Conservation (phyloP, 768 basidiomycete genomes). For the Amanita brunnescens region DNA sequence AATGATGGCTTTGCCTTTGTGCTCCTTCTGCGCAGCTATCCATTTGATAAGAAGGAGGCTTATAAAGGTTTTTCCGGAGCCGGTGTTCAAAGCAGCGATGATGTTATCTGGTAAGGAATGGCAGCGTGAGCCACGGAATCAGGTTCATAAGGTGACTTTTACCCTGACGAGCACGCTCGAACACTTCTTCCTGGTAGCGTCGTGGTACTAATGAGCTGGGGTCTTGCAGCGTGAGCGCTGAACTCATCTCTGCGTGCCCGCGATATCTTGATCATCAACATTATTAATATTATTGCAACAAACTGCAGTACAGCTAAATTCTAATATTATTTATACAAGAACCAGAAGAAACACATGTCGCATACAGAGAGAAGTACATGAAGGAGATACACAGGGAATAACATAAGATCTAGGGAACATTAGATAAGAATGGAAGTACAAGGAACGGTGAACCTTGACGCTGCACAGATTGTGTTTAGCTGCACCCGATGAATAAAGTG, state of each 20-base stretch:
- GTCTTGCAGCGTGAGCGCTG: neutral
- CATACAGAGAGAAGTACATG: neutral
- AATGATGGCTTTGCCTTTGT: constrained; percentile 52
- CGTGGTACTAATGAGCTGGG: constrained; percentile 20
- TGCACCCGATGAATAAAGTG: neutral
- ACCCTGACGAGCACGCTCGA: constrained; percentile 50
- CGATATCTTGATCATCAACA: neutral
- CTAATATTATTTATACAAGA: neutral
- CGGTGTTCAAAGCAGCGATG: constrained; percentile 68
- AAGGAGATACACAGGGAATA: neutral
- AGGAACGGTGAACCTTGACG: neutral
- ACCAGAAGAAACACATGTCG: neutral
- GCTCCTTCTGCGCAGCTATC: constrained; percentile 44
- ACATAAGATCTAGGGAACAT: neutral
- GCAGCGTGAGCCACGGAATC: neutral
- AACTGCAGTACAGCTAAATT: neutral
- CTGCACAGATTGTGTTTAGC: neutral
- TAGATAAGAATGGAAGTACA: neutral
- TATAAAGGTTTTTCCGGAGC: constrained; percentile 74
- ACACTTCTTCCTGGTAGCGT: constrained; percentile 67
- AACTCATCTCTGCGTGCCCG: neutral
- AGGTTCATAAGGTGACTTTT: neutral
- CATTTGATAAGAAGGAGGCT: constrained; percentile 71
- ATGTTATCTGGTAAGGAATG: constrained; percentile 41
- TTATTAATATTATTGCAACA: neutral